phyloP scores from a whole-genome alignment of 2,329 filamentous ascomycete species.

The Penicillium fuscoglaucum region DNA sequence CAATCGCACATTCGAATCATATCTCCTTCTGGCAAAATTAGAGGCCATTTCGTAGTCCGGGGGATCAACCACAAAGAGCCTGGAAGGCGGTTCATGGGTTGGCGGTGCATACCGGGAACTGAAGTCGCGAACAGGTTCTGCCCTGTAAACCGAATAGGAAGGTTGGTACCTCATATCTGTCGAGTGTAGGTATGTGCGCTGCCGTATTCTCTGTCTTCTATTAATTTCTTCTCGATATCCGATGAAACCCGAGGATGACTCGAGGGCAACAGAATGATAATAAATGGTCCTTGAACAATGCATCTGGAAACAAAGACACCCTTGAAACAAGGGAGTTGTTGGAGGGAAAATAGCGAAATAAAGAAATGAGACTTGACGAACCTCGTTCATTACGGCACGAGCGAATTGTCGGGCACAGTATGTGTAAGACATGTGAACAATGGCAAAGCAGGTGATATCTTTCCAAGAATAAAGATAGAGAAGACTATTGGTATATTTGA shows the following conservation, averaged over 20 bases:
- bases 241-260: not conserved
- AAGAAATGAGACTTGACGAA: not conserved
- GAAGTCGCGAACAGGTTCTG: not conserved
- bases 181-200: not conserved
- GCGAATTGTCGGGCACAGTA: not conserved
- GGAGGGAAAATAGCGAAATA: not conserved
- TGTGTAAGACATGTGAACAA: not conserved
- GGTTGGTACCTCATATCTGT: not conserved
- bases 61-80: not conserved
- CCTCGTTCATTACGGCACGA: not conserved
- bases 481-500: not conserved
- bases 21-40: not conserved
- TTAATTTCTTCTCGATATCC: not conserved
- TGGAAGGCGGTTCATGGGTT: not conserved
- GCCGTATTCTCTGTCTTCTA: not conserved
- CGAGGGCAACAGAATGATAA: not conserved
- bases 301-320: not conserved
- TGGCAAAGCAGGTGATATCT: slow-evolving; percentile 31
- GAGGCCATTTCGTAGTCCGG: not conserved
- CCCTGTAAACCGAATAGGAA: not conserved
- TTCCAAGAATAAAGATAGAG: not conserved
- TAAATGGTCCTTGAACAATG: not conserved
- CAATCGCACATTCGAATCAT: not conserved
- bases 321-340: not conserved
- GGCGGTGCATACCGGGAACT: not conserved